phyloP scores from a whole-genome alignment of 352 stramenopile species.

The Albugo candida region DNA sequence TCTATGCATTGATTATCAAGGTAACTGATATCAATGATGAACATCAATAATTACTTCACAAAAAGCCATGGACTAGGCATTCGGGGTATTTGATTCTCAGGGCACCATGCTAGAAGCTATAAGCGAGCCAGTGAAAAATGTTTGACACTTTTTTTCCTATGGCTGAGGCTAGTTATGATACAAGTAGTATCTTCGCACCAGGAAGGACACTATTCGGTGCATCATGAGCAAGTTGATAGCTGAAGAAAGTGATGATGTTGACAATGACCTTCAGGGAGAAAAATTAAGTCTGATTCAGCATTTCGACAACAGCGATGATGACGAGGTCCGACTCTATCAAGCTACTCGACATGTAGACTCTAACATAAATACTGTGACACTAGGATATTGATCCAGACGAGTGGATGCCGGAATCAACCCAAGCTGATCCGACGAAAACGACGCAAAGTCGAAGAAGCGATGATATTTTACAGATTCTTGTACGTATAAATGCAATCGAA shows the following conservation, averaged over 20 bases:
- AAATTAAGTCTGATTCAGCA: conserved; percentile 85
- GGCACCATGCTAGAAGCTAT: conserved; percentile 83
- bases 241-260: conserved; percentile 84
- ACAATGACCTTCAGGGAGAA: conserved; percentile 86
- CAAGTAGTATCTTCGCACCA: conserved; percentile 76
- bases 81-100: conserved; percentile 86
- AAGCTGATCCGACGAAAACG: conserved; percentile 65
- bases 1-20: conserved; percentile 96
- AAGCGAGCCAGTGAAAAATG: conserved; percentile 34
- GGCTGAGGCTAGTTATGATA: background rate
- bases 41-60: background rate
- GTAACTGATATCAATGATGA: conserved; percentile 1
- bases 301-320: conserved; percentile 84
- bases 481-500: conserved; percentile 7
- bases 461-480: conserved; percentile 94
- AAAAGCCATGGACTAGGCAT: conserved; percentile 12
- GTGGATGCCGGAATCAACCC: conserved; percentile 83
- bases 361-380: background rate
- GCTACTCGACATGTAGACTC: background rate
- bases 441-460: conserved; percentile 63
- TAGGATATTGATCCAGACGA: conserved; percentile 60
- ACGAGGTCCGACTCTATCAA: conserved; percentile 36
- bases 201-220: conserved; percentile 92
- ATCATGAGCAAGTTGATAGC: conserved; percentile 88
- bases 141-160: background rate